A percentile compares a stretch with the other conserved stretches of the same genome.
phyloP scores from a whole-genome alignment of 768 basidiomycete species.

The Trametes punicea region DNA sequence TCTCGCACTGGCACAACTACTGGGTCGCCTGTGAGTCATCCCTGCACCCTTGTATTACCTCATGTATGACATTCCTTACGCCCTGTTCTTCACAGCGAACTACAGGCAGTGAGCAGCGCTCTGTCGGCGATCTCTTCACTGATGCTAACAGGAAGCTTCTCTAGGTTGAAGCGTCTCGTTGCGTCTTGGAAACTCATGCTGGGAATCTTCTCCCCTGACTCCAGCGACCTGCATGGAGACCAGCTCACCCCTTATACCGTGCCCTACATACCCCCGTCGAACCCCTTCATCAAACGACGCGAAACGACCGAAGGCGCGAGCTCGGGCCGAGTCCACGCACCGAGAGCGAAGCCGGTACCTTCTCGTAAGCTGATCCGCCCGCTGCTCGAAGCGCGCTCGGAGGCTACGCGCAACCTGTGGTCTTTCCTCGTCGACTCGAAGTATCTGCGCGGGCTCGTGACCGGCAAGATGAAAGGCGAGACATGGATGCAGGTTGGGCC shows the following conservation, averaged over 20 bases:
- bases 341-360: not conserved
- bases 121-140: not conserved
- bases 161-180: constrained; percentile 32
- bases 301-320: not conserved
- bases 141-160: not conserved
- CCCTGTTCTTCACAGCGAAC: constrained; percentile 21
- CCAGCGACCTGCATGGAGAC: constrained; percentile 2
- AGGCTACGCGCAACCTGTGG: constrained; percentile 17
- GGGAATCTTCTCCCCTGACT: constrained; percentile 32
- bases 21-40: constrained; percentile 36
- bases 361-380: constrained; percentile 17
- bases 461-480: constrained; percentile 10
- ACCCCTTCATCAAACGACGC: constrained; percentile 20
- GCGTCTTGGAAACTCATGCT: constrained; percentile 39
- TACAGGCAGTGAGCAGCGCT: constrained; percentile 27
- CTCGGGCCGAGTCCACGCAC: not conserved
- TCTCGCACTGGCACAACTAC: constrained; percentile 45
- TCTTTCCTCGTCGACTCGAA: constrained; percentile 18
- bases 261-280: constrained; percentile 15
- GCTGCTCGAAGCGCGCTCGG: constrained; percentile 16
- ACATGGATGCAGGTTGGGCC: constrained; percentile 21
- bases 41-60: not conserved
- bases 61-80: not conserved
- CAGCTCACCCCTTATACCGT: constrained; percentile 11
- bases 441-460: constrained; percentile 12